Conservation (phyloP, 768 basidiomycete genomes). For the Rhodotorula taiwanensis region DNA sequence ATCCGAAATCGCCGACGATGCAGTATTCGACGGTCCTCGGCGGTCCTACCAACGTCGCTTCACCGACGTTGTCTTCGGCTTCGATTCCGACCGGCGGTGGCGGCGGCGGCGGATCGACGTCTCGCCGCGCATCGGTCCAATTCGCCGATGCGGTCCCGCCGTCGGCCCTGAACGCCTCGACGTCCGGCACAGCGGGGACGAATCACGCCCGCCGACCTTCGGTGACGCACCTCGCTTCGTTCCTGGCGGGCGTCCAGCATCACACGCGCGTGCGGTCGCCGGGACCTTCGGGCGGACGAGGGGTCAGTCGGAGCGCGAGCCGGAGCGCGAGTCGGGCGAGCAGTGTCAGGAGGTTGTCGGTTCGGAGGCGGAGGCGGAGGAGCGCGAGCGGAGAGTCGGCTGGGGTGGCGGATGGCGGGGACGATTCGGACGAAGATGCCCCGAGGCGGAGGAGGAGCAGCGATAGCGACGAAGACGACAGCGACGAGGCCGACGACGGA, state of each 20-base stretch:
- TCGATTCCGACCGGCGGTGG: no score
- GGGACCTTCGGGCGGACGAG: slow-evolving; percentile 18
- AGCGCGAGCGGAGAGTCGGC: background rate
- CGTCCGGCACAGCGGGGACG: no score
- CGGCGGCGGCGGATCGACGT: no score
- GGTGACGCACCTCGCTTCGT: slow-evolving; percentile 30
- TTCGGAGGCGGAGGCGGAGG: background rate
- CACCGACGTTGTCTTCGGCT: no score
- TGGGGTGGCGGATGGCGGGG: background rate
- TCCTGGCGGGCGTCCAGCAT: slow-evolving; percentile 33
- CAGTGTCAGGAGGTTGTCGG: background rate
- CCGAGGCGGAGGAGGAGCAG: background rate
- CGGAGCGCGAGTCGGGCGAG: slow-evolving; percentile 9
- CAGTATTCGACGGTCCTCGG: background rate
- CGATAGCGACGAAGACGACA: background rate
- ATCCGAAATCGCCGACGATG: background rate
- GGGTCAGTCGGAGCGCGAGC: slow-evolving; percentile 25
- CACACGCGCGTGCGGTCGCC: slow-evolving; percentile 30
- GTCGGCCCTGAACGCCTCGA: background rate
- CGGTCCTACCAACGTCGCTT: background rate
- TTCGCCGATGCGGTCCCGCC: background rate
- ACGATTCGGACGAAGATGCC: no score
- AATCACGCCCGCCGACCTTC: background rate
- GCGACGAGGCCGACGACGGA: background rate
- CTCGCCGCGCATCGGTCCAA: background rate